Evolutionary conservation across 1,284 basidiomycete species (phyloP).

Genomic region (Fomitiporia mediterranea): DNA sequence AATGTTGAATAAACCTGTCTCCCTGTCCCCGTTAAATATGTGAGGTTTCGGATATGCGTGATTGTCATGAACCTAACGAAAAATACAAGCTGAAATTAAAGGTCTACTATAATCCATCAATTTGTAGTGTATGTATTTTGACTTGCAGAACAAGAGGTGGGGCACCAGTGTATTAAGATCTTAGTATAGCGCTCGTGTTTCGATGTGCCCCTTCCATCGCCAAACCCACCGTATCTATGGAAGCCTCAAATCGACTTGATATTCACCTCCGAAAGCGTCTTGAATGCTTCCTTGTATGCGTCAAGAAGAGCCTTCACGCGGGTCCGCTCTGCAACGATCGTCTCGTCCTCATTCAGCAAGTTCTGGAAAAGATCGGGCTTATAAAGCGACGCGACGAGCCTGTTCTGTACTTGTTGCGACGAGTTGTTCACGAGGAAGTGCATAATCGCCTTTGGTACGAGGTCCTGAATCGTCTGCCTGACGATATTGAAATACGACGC

Average conservation of each 20-base stretch:
- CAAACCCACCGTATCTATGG: slow-evolving; percentile 30
- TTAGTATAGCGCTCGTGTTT: neutral
- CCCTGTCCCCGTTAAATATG: neutral
- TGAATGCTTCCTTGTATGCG: slow-evolving; percentile 97
- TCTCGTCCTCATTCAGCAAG: slow-evolving; percentile 94
- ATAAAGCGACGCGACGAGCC: slow-evolving; percentile 89
- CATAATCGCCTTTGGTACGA: slow-evolving; percentile 97
- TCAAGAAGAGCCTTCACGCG: slow-evolving; percentile 93
- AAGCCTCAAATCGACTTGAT: slow-evolving; percentile 47
- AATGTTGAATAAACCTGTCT: neutral
- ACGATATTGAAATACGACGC: slow-evolving; percentile 95
- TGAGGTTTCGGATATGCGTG: no score
- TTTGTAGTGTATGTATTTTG: neutral
- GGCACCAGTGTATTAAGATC: neutral
- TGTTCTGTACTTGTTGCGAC: slow-evolving; percentile 94
- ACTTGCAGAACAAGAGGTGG: neutral
- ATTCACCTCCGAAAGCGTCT: slow-evolving; percentile 74
- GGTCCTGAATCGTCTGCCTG: slow-evolving; percentile 93
- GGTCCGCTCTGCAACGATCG: slow-evolving; percentile 87
- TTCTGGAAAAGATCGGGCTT: slow-evolving; percentile 91
- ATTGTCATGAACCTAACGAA: neutral
- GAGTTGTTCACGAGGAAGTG: slow-evolving; percentile 95
- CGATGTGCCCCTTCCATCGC: neutral
- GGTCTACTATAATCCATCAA: neutral
- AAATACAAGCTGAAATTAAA: neutral